These are phyloP conservation scores for Lithospermum erythrorhizon DNA, from an alignment of 257 asterid species.

Conservation along the genomic window DNA sequence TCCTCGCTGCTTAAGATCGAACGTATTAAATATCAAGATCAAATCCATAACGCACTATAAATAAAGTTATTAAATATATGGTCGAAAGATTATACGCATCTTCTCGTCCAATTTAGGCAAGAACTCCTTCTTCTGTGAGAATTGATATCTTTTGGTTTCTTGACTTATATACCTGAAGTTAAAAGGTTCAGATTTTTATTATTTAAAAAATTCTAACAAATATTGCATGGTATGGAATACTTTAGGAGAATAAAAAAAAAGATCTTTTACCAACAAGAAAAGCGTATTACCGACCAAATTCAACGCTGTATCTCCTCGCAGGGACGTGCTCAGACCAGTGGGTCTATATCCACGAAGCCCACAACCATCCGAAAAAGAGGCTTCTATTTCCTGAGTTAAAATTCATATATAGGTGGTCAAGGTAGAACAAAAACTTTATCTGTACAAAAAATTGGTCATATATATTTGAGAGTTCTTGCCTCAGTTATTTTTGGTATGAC, in stretches of 20 bases:
- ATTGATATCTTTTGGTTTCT: slow-evolving; percentile 73
- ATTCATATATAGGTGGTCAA: slow-evolving; percentile 1
- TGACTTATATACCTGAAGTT: slow-evolving; percentile 75
- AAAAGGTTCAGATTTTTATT: background rate
- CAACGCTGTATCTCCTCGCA: slow-evolving; percentile 67
- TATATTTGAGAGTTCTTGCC: slow-evolving; percentile 31
- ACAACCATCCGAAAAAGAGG: slow-evolving; percentile 72
- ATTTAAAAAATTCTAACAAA: background rate
- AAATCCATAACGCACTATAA: background rate
- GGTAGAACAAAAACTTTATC: background rate
- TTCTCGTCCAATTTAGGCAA: slow-evolving; percentile 82
- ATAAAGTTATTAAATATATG: background rate
- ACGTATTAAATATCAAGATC: slow-evolving; percentile 10
- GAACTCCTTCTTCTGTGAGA: slow-evolving; percentile 73
- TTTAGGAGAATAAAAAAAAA: background rate
- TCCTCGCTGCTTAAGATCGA: slow-evolving; percentile 63
- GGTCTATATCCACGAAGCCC: slow-evolving; percentile 39
- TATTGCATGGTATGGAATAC: background rate
- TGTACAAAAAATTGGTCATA: background rate
- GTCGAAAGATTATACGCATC: slow-evolving; percentile 31
- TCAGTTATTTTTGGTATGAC: slow-evolving; percentile 78
- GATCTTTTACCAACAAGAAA: slow-evolving; percentile 60
- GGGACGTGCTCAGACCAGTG: slow-evolving; percentile 66
- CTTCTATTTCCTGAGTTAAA: slow-evolving; percentile 66
- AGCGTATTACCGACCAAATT: slow-evolving; percentile 62